Evolutionary conservation across 2,329 filamentous ascomycete genomes (phyloP).

Genomic region (Hymenotorrendiella dingleyae): DNA sequence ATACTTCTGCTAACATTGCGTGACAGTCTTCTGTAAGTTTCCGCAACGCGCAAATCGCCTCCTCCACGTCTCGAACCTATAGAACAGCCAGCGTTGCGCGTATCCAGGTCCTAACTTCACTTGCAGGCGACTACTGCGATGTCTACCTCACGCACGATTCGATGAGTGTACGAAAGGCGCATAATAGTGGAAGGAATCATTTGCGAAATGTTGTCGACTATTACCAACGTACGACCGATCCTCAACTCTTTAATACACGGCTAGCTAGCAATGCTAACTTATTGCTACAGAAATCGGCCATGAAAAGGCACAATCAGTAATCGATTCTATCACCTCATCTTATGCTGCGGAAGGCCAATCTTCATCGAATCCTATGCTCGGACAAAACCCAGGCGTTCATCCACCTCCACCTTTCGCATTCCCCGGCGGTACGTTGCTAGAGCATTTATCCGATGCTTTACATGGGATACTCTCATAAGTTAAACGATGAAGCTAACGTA

Average conservation of each 20-base stretch:
- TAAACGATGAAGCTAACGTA: neutral
- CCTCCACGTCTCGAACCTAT: constrained; percentile 1
- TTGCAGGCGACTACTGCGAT: constrained; percentile 88
- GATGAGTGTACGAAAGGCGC: constrained; percentile 98
- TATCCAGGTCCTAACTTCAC: constrained; percentile 14
- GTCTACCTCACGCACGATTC: constrained; percentile 99
- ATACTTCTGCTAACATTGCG: constrained; percentile 33
- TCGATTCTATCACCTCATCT: constrained; percentile 93
- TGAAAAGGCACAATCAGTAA: constrained; percentile 96
- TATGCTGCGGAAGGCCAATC: constrained; percentile 92
- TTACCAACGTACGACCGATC: constrained; percentile 82
- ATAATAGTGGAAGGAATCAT: constrained; percentile 95
- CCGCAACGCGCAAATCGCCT: constrained; percentile 5
- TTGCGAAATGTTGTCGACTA: constrained; percentile 97
- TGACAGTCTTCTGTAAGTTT: constrained; percentile 63
- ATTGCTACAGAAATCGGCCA: constrained; percentile 87
- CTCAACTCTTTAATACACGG: too few relatives aligned
- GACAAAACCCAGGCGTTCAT: constrained; percentile 50
- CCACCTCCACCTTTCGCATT: constrained; percentile 56
- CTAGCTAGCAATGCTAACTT: too few relatives aligned
- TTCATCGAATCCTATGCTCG: constrained; percentile 77
- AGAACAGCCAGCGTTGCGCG: constrained; percentile 6
- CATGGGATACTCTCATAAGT: too few relatives aligned
- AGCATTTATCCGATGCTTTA: too few relatives aligned
- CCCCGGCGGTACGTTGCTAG: constrained; percentile 44